Conservation (phyloP, 345 rosid species). For the Balakata baccata region DNA sequence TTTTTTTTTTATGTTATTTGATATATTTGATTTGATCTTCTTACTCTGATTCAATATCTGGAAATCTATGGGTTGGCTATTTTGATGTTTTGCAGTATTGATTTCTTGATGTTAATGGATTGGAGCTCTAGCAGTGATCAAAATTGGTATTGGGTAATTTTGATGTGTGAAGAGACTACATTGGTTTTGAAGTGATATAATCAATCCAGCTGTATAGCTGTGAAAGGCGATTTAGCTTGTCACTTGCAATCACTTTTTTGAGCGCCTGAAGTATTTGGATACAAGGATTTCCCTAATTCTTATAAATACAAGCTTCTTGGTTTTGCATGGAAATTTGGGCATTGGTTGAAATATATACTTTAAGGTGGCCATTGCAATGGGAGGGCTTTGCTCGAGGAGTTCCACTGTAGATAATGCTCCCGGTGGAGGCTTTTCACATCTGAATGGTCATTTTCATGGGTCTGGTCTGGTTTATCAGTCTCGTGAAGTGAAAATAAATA, state of each 20-base stretch:
- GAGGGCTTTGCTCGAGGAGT: conserved; percentile 98
- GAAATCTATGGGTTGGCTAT: conserved; percentile 5
- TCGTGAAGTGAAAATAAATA: conserved; percentile 43
- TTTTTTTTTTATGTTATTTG: background rate
- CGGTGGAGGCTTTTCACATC: conserved; percentile 65
- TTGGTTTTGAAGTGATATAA: conserved; percentile 26
- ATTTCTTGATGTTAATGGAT: conserved; percentile 47
- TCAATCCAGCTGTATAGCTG: conserved; percentile 8
- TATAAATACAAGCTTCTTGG: conserved; percentile 22
- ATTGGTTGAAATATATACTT: conserved; percentile 22
- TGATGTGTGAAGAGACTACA: conserved; percentile 27
- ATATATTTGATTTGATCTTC: background rate
- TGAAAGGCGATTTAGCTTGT: background rate
- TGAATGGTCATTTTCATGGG: conserved; percentile 52
- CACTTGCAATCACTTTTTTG: background rate
- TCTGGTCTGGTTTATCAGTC: conserved; percentile 47
- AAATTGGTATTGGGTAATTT: conserved; percentile 38
- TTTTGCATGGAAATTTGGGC: conserved; percentile 40
- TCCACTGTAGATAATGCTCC: conserved; percentile 90
- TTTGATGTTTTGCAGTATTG: conserved; percentile 35
- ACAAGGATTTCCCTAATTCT: conserved; percentile 4
- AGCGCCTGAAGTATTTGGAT: conserved; percentile 9
- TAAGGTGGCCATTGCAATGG: conserved; percentile 48
- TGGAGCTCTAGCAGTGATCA: conserved; percentile 41
- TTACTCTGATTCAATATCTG: background rate